Percentiles rank a stretch among this genome's conserved stretches.
These are phyloP conservation scores for thale cress (Arabidopsis thaliana) DNA, from an alignment of 345 rosid species.

Conservation along the genomic window DNA sequence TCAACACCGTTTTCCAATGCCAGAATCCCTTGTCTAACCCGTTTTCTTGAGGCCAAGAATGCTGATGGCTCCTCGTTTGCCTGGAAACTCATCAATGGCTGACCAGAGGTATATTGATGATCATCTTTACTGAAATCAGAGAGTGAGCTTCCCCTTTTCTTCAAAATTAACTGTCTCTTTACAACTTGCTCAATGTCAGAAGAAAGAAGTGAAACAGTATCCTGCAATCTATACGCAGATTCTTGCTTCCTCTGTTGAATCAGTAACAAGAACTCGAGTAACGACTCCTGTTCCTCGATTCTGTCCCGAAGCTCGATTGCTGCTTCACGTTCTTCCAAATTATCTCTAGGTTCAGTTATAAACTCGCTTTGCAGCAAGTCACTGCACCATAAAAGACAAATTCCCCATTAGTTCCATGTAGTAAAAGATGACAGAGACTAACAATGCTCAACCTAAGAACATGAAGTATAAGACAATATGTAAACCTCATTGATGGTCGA, in stretches of 20 bases:
- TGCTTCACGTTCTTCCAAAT: slow-evolving; percentile 85
- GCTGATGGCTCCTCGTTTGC: slow-evolving; percentile 57
- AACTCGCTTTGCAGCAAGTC: slow-evolving; percentile 84
- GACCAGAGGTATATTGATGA: slow-evolving; percentile 50
- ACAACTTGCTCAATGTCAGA: slow-evolving; percentile 82
- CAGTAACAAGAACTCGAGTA: slow-evolving; percentile 85
- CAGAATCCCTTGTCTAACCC: slow-evolving; percentile 58
- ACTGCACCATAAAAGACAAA: slow-evolving; percentile 46
- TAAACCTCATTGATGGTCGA: slow-evolving; percentile 83
- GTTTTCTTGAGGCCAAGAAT: slow-evolving; percentile 69
- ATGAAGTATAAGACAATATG: slow-evolving; percentile 5
- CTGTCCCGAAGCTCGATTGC: slow-evolving; percentile 74
- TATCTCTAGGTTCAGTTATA: slow-evolving; percentile 74
- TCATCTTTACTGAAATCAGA: slow-evolving; percentile 54
- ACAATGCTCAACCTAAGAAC: slow-evolving; percentile 17
- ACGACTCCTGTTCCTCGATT: slow-evolving; percentile 83
- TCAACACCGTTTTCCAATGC: slow-evolving; percentile 49
- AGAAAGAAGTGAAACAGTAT: slow-evolving; percentile 70
- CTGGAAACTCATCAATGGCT: slow-evolving; percentile 48
- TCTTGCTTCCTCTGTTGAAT: slow-evolving; percentile 79
- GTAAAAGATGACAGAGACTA: slow-evolving; percentile 6
- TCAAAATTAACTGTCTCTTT: slow-evolving; percentile 62
- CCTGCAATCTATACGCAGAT: slow-evolving; percentile 69
- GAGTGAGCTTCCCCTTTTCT: slow-evolving; percentile 55
- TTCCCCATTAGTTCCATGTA: neutral